Base-by-base conservation (phyloP, 1,284 basidiomycete genomes). In the Irpex rosettiformis region DNA sequence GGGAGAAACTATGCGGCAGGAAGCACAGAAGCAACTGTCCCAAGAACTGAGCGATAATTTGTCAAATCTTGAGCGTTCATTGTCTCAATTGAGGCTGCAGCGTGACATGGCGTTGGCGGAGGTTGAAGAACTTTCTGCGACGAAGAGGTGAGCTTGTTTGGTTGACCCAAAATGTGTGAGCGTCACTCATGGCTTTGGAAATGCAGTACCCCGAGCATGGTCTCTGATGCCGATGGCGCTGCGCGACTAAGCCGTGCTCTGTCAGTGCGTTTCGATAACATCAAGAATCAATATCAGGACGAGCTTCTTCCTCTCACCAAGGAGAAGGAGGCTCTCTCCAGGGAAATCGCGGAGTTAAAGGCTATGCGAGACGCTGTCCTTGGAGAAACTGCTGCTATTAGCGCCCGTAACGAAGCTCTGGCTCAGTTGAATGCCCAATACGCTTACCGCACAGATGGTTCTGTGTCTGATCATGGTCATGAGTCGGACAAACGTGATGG, bases 41-140 rank as follows among this genome's bases (percentile, higher is more conserved):
- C 85, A 89, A 62, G 91, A 98, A 65, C 78, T 97, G 18, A 84
- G 83, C 60, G 84, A 86, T 58, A 91, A 82, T 64, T 77, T 99
- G 51, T 83, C 84, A 53, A 87, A 82, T 2, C 80, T 98, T 60
- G 93, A 96, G 74, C 84, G 84, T 57, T 91, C 97, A 69, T 76
- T 98, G 21, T 93, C 94, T 18, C 90, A 90, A 66, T 76, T 99
- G 57, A 89, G 85, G 67, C 91, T 89, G 0, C 93, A 98, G 73
- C 82, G 96, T 22, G 96, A 98, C 67, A 84, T 98, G 75, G 85
- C 91, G 7, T 74, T 97, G 57, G 95, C 94, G 1, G 96, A 99
- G 71, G 86, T 98, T 21, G 95, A 96, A 68, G 94, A 98, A 74
- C 79, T 99, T 22, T 82, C 86, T 25, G 84, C 83, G 21, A 81